Percentiles rank a stretch among this genome's conserved stretches.
Conservation (phyloP, 2,329 filamentous ascomycete species). For the Lecanicillium sp. region DNA sequence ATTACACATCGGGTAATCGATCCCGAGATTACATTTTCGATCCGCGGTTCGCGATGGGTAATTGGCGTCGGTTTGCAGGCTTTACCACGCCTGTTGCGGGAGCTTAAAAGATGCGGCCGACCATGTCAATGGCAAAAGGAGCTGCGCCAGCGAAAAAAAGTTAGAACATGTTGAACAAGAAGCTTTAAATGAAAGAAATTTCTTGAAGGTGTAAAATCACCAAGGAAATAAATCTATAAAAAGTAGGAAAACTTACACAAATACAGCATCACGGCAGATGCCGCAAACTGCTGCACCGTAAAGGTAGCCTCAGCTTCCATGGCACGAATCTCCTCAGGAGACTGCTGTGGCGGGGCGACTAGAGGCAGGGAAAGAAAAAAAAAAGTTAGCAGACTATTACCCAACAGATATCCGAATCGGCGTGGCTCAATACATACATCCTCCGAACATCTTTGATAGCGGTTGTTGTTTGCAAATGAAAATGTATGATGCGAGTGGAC, state of each 20-base stretch:
- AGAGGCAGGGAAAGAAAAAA: slow-evolving; percentile 5
- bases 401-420: slow-evolving; percentile 1
- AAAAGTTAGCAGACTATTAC: slow-evolving; percentile 5
- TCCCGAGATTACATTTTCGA: no score
- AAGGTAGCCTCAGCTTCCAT: slow-evolving; percentile 60
- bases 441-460: slow-evolving; percentile 19
- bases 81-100: neutral
- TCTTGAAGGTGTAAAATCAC: no score
- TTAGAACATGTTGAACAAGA: no score
- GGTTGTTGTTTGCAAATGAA: no score
- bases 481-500: neutral
- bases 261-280: slow-evolving; percentile 62
- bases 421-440: slow-evolving; percentile 29
- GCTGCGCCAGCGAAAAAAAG: slow-evolving; percentile 28
- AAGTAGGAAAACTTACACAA: slow-evolving; percentile 52
- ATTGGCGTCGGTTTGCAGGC: neutral
- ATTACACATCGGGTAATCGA: no score
- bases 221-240: neutral
- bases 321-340: slow-evolving; percentile 59
- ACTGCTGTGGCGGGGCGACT: slow-evolving; percentile 63
- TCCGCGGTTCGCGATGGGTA: no score
- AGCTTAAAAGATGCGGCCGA: slow-evolving; percentile 34
- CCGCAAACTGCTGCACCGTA: slow-evolving; percentile 59
- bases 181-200: no score
- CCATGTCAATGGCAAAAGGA: slow-evolving; percentile 49